A percentile compares a stretch with the other conserved stretches of the same genome.
phyloP scores from a whole-genome alignment of 306 rosid genomes.

The Medicago lupulina region DNA sequence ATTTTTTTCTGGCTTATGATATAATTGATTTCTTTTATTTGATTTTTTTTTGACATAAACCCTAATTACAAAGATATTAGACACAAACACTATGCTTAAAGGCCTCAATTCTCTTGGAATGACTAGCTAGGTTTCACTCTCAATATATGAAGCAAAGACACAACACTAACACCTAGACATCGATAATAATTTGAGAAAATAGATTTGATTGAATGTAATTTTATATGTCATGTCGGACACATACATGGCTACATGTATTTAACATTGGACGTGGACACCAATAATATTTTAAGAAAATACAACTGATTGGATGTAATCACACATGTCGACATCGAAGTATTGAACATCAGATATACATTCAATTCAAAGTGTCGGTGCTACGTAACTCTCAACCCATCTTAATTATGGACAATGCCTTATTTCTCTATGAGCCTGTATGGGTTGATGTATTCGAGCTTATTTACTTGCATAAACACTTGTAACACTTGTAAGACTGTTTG shows the following conservation, averaged over 20 bases:
- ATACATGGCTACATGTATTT: no score
- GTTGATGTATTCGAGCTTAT: no score
- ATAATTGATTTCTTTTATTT: neutral
- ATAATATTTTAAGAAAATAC: no score
- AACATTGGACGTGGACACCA: neutral
- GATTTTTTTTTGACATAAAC: no score
- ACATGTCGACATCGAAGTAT: neutral
- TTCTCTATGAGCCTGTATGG: neutral
- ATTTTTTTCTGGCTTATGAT: neutral
- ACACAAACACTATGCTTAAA: no score
- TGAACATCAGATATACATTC: no score
- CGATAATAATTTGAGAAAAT: neutral
- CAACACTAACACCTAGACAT: neutral
- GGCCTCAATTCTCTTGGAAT: neutral
- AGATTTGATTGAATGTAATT: neutral
- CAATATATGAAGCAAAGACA: neutral
- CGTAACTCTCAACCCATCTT: neutral
- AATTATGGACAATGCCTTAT: neutral
- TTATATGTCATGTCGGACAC: neutral
- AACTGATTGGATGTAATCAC: neutral
- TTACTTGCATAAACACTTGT: no score
- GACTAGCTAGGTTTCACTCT: neutral
- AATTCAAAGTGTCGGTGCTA: neutral
- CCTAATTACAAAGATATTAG: no score
- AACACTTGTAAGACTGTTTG: no score